These are phyloP conservation scores for Auricularia sp. DNA, from an alignment of 768 basidiomycete species.

Conservation along the genomic window DNA sequence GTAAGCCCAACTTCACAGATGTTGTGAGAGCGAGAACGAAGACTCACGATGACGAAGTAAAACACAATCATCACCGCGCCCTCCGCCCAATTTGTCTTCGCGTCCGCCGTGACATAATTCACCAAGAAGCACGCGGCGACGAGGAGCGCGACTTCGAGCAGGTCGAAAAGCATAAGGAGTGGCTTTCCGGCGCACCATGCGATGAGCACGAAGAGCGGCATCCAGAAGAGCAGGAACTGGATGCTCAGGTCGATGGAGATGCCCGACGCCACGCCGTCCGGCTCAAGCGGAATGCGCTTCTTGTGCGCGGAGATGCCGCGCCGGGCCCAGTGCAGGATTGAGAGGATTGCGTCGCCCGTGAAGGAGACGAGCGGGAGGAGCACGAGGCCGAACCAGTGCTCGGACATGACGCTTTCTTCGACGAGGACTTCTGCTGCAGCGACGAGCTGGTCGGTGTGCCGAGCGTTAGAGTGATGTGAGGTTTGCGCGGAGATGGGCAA, in stretches of 20 bases:
- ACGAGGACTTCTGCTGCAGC: conserved; percentile 51
- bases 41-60: conserved; percentile 54
- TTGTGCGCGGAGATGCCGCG: conserved; percentile 30
- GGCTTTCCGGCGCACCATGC: conserved; percentile 60
- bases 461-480: neutral
- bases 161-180: conserved; percentile 56
- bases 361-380: conserved; percentile 66
- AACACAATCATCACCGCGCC: conserved; percentile 56
- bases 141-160: conserved; percentile 50
- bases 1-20: neutral
- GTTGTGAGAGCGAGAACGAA: no score
- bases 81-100: conserved; percentile 74
- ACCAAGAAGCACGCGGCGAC: conserved; percentile 65
- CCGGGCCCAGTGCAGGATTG: conserved; percentile 46
- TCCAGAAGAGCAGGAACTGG: conserved; percentile 72
- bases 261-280: neutral
- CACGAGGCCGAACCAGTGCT: conserved; percentile 69
- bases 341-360: conserved; percentile 54
- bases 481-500: neutral
- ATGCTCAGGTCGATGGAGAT: conserved; percentile 65
- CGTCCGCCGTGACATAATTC: conserved; percentile 70
- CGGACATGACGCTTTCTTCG: conserved; percentile 30
- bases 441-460: conserved; percentile 52
- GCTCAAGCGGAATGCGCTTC: conserved; percentile 18
- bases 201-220: conserved; percentile 58